A percentile compares a stretch with the other conserved stretches of the same genome.
Conservation (phyloP, 2,329 filamentous ascomycete species). For the Hortaea sp. region DNA sequence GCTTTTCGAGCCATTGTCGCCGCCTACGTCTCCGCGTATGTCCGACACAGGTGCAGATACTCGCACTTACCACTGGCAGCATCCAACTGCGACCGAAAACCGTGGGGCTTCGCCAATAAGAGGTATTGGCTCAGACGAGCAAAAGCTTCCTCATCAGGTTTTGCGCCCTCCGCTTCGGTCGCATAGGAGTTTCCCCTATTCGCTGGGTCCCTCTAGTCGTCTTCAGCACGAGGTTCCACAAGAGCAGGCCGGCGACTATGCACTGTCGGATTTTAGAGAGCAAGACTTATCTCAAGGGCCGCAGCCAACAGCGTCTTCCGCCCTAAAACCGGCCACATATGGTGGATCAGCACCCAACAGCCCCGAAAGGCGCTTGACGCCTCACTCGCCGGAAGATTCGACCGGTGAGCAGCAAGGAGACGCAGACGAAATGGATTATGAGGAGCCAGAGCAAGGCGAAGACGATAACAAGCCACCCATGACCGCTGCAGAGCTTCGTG, state of each 20-base stretch:
- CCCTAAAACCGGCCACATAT: constrained; percentile 20
- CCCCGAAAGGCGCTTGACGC: constrained; percentile 36
- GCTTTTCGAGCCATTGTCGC: constrained; percentile 36
- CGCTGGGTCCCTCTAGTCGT: constrained; percentile 25
- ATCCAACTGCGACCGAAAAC: constrained; percentile 8
- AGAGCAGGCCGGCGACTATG: constrained; percentile 1
- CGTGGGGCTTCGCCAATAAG: too few relatives aligned
- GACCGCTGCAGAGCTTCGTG: constrained; percentile 38
- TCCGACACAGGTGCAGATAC: constrained; percentile 36
- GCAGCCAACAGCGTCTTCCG: constrained; percentile 6
- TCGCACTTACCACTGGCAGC: constrained; percentile 35
- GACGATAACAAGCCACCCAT: constrained; percentile 25
- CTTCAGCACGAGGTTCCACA: constrained; percentile 5
- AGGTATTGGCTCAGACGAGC: too few relatives aligned
- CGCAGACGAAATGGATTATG: constrained; percentile 30
- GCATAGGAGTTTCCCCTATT: constrained; percentile 35
- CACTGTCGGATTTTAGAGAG: constrained; percentile 11
- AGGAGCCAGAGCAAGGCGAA: constrained; percentile 19
- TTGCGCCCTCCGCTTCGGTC: constrained; percentile 30
- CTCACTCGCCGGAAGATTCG: constrained; percentile 32
- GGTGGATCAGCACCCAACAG: constrained; percentile 37
- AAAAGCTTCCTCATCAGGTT: too few relatives aligned
- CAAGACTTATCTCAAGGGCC: constrained; percentile 4
- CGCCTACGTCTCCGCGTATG: constrained; percentile 42
- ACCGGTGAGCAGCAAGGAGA: constrained; percentile 29